These are phyloP conservation scores for Penicillium diatomitis DNA, from an alignment of 495 filamentous ascomycete genomes.

Conservation along the genomic window DNA sequence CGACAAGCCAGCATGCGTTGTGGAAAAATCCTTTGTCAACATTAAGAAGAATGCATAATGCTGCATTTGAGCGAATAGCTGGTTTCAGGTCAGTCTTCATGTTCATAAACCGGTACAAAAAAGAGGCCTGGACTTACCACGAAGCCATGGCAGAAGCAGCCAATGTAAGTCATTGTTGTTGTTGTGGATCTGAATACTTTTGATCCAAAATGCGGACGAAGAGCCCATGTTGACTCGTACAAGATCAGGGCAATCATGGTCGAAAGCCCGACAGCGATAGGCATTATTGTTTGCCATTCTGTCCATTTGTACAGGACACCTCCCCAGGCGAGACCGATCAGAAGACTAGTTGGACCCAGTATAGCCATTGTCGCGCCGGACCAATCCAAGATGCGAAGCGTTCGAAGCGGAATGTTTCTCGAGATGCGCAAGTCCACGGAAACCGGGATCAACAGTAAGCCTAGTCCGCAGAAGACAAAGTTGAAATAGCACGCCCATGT, in stretches of 20 bases:
- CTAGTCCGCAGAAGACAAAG: slow-evolving; percentile 30
- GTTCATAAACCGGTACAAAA: neutral
- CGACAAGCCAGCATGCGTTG: slow-evolving; percentile 49
- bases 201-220: slow-evolving; percentile 45
- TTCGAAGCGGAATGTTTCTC: slow-evolving; percentile 18
- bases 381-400: slow-evolving; percentile 27
- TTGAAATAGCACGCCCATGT: slow-evolving; percentile 38
- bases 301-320: slow-evolving; percentile 26
- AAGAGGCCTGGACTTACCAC: slow-evolving; percentile 28
- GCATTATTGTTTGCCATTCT: slow-evolving; percentile 38
- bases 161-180: slow-evolving; percentile 32
- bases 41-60: slow-evolving; percentile 58
- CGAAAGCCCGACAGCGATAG: slow-evolving; percentile 42
- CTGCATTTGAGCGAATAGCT: slow-evolving; percentile 45
- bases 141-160: slow-evolving; percentile 43
- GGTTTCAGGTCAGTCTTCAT: neutral
- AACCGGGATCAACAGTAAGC: slow-evolving; percentile 27
- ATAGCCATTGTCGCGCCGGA: slow-evolving; percentile 26
- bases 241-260: slow-evolving; percentile 34
- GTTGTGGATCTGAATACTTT: slow-evolving; percentile 39
- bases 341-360: slow-evolving; percentile 17
- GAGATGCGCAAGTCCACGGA: slow-evolving; percentile 23
- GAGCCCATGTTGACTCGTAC: slow-evolving; percentile 37
- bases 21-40: slow-evolving; percentile 44
- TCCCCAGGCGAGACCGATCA: slow-evolving; percentile 30